phyloP scores from a whole-genome alignment of 768 basidiomycete genomes.

The Lepiota subincarnata region DNA sequence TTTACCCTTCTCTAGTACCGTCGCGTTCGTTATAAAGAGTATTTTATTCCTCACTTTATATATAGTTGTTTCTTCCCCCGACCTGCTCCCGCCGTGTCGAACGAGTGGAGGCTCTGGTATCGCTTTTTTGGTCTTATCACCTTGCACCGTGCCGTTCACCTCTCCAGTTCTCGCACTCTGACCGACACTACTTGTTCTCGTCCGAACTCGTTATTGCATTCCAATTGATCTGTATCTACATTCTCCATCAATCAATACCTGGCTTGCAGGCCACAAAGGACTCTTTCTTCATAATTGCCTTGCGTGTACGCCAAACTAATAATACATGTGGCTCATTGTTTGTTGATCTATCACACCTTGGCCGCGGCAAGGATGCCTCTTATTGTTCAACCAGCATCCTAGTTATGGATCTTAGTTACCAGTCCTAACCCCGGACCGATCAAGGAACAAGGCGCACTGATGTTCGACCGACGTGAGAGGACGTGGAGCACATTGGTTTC shows the following conservation, averaged over 20 bases:
- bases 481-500: not conserved
- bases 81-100: slow-evolving; percentile 31
- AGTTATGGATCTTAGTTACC: slow-evolving; percentile 1
- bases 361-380: not conserved
- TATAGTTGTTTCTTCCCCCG: slow-evolving; percentile 37
- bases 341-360: not conserved
- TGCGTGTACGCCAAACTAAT: slow-evolving; percentile 8
- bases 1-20: slow-evolving; percentile 40
- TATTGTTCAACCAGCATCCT: not conserved
- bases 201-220: slow-evolving; percentile 4
- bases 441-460: not conserved
- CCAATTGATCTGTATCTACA: slow-evolving; percentile 10
- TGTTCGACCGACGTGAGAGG: slow-evolving; percentile 7
- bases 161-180: not conserved
- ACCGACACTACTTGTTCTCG: not conserved
- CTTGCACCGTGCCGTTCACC: not conserved
- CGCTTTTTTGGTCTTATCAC: slow-evolving; percentile 30
- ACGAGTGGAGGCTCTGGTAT: slow-evolving; percentile 28
- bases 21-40: slow-evolving; percentile 48
- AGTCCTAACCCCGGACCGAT: slow-evolving; percentile 8
- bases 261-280: slow-evolving; percentile 10
- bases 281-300: slow-evolving; percentile 1
- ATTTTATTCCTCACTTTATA: slow-evolving; percentile 85
- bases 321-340: slow-evolving; percentile 8
- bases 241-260: slow-evolving; percentile 7